phyloP scores from a whole-genome alignment of 2,329 filamentous ascomycete genomes.

The Biscogniauxia sp. region DNA sequence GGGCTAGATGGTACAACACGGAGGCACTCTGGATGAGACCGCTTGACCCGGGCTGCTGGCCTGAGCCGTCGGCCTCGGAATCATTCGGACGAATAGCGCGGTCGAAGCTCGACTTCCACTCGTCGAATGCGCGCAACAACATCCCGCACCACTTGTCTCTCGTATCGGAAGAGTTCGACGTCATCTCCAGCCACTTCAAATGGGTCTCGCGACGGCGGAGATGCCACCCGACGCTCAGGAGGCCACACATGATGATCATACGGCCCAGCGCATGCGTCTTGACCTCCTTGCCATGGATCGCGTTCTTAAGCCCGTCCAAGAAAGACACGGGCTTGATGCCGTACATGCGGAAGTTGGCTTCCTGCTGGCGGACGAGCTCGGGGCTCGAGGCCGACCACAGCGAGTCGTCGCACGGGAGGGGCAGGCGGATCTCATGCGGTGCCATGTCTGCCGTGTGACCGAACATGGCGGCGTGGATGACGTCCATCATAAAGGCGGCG shows the following conservation, averaged over 20 bases:
- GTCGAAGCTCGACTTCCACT: slow-evolving; percentile 86
- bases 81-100: slow-evolving; percentile 51
- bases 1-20: slow-evolving; percentile 80
- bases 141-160: slow-evolving; percentile 78
- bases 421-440: slow-evolving; percentile 82
- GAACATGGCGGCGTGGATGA: slow-evolving; percentile 88
- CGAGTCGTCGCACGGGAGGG: slow-evolving; percentile 81
- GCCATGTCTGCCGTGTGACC: slow-evolving; percentile 89
- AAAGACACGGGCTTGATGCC: slow-evolving; percentile 79
- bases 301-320: slow-evolving; percentile 79
- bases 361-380: slow-evolving; percentile 72
- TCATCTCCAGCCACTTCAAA: slow-evolving; percentile 73
- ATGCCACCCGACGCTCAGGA: slow-evolving; percentile 91
- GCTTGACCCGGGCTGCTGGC: slow-evolving; percentile 54
- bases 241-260: slow-evolving; percentile 84
- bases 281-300: slow-evolving; percentile 76
- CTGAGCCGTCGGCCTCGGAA: slow-evolving; percentile 34
- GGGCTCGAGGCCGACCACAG: slow-evolving; percentile 81
- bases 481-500: slow-evolving; percentile 85
- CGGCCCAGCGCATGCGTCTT: slow-evolving; percentile 85
- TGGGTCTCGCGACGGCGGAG: slow-evolving; percentile 85
- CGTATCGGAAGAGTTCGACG: slow-evolving; percentile 55
- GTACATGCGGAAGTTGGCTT: slow-evolving; percentile 73
- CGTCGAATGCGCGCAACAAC: slow-evolving; percentile 76
- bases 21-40: slow-evolving; percentile 74